Percentiles rank a stretch among this genome's conserved stretches.
Evolutionary conservation across 495 filamentous ascomycete species (phyloP).

Genomic region (Podospora fimiseda): DNA sequence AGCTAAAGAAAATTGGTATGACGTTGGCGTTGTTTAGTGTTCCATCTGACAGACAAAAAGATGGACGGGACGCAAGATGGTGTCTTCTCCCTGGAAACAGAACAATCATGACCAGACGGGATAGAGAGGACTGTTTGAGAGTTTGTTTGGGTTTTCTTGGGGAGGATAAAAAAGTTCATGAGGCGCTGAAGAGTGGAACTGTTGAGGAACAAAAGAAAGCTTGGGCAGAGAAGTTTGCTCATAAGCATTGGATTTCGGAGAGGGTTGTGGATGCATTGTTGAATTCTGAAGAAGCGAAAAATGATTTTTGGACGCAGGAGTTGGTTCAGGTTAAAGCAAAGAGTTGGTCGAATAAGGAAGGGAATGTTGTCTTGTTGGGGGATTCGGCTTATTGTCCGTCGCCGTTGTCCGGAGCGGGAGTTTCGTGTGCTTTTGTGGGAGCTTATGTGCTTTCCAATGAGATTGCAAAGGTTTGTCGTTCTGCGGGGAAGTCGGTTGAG

Average conservation of each 20-base stretch:
- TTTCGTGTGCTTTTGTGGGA: conserved; percentile 37
- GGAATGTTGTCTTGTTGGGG: conserved; percentile 49
- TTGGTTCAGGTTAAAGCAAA: conserved; percentile 37
- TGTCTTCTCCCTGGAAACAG: conserved; percentile 16
- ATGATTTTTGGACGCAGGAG: conserved; percentile 45
- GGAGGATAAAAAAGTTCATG: conserved; percentile 10
- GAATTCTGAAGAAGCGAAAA: conserved; percentile 18
- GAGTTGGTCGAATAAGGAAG: conserved; percentile 38
- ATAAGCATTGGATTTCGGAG: conserved; percentile 40
- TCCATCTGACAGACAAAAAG: conserved; percentile 16
- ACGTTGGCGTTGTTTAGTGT: conserved; percentile 39
- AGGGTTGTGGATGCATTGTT: conserved; percentile 36
- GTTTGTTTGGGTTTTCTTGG: conserved; percentile 13
- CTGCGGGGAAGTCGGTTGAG: too few relatives aligned
- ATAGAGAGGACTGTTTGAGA: conserved; percentile 17
- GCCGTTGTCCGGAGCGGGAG: conserved; percentile 41
- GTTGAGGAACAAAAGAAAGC: conserved; percentile 32
- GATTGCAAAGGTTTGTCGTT: too few relatives aligned
- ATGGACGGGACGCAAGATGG: conserved; percentile 15
- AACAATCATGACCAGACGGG: conserved; percentile 24
- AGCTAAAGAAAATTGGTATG: conserved; percentile 17
- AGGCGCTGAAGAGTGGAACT: conserved; percentile 13
- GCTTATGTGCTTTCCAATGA: conserved; percentile 51
- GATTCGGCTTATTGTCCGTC: conserved; percentile 50
- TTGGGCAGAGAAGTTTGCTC: conserved; percentile 34